A percentile compares a stretch with the other conserved stretches of the same genome.
These are phyloP conservation scores for Lunasporangiospora selenospora DNA, from an alignment of 192 early-diverging fungal genomes.

Conservation along the genomic window DNA sequence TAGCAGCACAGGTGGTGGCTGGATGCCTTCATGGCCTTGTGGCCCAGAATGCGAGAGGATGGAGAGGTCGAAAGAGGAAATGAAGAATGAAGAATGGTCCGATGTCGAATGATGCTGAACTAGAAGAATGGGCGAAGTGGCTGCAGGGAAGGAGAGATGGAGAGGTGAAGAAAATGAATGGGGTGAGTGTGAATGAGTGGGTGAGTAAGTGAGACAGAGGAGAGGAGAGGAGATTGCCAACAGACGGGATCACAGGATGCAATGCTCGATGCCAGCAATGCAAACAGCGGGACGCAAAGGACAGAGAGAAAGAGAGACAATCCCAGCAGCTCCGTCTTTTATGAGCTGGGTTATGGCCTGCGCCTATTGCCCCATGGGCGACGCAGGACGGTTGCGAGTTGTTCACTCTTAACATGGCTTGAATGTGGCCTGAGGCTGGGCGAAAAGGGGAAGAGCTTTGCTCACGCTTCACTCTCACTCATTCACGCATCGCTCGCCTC, in stretches of 20 bases:
- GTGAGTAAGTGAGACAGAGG: not conserved
- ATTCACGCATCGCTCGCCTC: too few species aligned
- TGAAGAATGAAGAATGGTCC: not conserved
- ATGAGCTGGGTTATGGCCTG: too few species aligned
- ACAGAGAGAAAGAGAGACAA: not conserved
- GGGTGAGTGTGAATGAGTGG: slow-evolving; percentile 1
- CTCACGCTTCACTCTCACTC: too few species aligned
- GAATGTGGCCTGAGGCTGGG: too few species aligned
- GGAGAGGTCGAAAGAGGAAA: not conserved
- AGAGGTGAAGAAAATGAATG: not conserved
- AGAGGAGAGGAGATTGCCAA: not conserved
- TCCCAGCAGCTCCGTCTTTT: too few species aligned
- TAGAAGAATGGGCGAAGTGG: not conserved
- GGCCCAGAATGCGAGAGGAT: too few species aligned
- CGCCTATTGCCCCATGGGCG: too few species aligned
- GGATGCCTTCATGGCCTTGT: too few species aligned
- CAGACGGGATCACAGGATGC: not conserved
- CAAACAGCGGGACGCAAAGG: not conserved
- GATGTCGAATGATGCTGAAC: not conserved
- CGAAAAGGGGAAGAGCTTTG: too few species aligned
- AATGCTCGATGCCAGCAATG: not conserved
- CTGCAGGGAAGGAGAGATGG: not conserved
- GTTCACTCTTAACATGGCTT: too few species aligned
- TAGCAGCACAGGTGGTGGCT: too few species aligned
- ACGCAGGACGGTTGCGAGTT: too few species aligned